Conservation (phyloP, 805 yeast species). For the Wickerhamomyces chaumierensis region DNA sequence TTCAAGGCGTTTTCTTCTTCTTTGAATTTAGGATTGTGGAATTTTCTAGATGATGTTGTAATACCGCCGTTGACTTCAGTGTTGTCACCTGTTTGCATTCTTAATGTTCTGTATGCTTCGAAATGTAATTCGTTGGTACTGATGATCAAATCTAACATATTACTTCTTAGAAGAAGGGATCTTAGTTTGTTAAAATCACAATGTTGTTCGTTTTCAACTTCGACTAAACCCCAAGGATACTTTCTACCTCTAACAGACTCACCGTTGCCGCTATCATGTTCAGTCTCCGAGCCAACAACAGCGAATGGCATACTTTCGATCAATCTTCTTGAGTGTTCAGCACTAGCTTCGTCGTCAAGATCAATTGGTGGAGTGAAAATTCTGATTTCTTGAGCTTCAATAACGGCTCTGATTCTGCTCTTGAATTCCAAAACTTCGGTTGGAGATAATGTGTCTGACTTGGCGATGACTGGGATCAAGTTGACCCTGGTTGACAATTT, state of each 20-base stretch:
- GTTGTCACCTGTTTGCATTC: conserved; percentile 41
- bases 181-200: conserved; percentile 80
- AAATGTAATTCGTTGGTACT: conserved; percentile 76
- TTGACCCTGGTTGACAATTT: conserved; percentile 71
- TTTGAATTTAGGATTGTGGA: conserved; percentile 84
- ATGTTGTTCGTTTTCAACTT: conserved; percentile 76
- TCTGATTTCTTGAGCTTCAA: conserved; percentile 74
- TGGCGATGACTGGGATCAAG: conserved; percentile 67
- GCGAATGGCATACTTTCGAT: conserved; percentile 86
- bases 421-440: conserved; percentile 17
- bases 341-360: conserved; percentile 58
- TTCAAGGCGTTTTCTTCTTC: conserved; percentile 94
- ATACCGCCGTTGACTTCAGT: conserved; percentile 22
- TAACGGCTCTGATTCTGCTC: conserved; percentile 64
- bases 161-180: conserved; percentile 66
- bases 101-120: conserved; percentile 64
- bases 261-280: conserved; percentile 54
- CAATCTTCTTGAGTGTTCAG: conserved; percentile 71
- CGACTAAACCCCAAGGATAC: conserved; percentile 87
- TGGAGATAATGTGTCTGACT: conserved; percentile 18
- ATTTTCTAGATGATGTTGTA: conserved; percentile 34
- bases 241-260: conserved; percentile 63
- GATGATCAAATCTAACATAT: conserved; percentile 70
- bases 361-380: conserved; percentile 81
- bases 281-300: conserved; percentile 66